Evolutionary conservation across 2,329 filamentous ascomycete species (phyloP).

Genomic region (Lasiodiplodia sp.): DNA sequence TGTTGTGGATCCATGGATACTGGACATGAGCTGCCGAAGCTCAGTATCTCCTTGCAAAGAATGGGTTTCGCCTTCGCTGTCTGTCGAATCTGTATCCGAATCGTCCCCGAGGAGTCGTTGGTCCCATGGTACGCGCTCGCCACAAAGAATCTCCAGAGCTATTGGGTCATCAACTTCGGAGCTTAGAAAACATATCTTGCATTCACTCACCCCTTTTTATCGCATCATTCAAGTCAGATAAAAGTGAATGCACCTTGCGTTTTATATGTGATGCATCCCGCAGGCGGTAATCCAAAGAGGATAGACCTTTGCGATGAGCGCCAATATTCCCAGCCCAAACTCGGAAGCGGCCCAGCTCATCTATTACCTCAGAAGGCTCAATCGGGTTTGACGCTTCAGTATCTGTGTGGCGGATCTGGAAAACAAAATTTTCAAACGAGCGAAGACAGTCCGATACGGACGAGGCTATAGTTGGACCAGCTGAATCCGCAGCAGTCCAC

Average conservation of each 20-base stretch:
- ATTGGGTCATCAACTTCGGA: not conserved
- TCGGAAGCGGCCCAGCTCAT: slow-evolving; percentile 42
- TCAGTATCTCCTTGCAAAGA: slow-evolving; percentile 33
- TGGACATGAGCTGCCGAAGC: slow-evolving; percentile 36
- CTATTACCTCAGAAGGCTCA: slow-evolving; percentile 30
- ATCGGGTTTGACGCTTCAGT: slow-evolving; percentile 30
- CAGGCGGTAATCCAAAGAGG: slow-evolving; percentile 44
- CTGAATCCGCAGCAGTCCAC: not conserved
- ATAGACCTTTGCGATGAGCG: slow-evolving; percentile 41
- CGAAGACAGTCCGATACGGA: not conserved
- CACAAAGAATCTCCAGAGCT: slow-evolving; percentile 33
- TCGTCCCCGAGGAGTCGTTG: slow-evolving; percentile 31
- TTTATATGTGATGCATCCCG: slow-evolving; percentile 42
- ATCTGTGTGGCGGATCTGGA: too few relatives aligned
- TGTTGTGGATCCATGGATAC: slow-evolving; percentile 37
- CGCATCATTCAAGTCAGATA: not conserved
- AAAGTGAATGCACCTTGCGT: slow-evolving; percentile 29
- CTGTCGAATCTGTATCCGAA: slow-evolving; percentile 30
- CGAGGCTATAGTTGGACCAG: not conserved
- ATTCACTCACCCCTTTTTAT: not conserved
- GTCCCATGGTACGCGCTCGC: slow-evolving; percentile 36
- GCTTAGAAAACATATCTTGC: not conserved
- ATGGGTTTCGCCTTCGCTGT: not conserved
- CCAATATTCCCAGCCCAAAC: slow-evolving; percentile 46
- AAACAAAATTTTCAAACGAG: slow-evolving; percentile 1